Evolutionary conservation across 805 yeast species (phyloP), one percentile per base, ranked within the genome.

Genomic region (Starmerella gropengiesseri): DNA sequence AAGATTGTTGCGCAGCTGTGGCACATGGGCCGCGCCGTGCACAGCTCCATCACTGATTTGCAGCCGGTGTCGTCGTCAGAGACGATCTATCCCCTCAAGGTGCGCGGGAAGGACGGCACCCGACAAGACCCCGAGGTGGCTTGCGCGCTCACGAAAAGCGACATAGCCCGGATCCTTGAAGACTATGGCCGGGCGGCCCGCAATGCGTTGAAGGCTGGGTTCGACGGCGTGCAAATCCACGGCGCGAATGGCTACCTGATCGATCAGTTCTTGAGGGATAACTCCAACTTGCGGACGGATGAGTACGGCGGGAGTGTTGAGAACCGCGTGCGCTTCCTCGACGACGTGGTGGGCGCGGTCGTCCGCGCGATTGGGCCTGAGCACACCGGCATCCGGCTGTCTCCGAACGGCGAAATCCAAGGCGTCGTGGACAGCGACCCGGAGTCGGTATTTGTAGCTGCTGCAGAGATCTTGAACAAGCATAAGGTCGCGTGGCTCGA

Each of bases 291-390:
- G 43, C 63, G 82, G 54, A 71, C 72, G 1, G 83, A 77, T 53
- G 63, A 70, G 49, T 77, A 75, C 50, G 82, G 82, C 39, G 81
- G 81, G n/a, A 59, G 69, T 1, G 60, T 75, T 38, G 78, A 73
- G 52, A 74, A 75, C 56, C 67, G 82, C 48, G 62, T 63, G 12
- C 58, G 77, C 40, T 65, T 78, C 41, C 45, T 68, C 12, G 54
- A 69, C 18, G 78, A 77, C 50, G 64, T 75, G 14, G 61, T 76
- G 14, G 78, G 73, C 50, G 70, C 70, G 3, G 51, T 74, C 25
- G 61, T 62, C 21, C 70, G 60, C 5, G 74, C 71, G 2, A 58
- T 77, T 48, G 84, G 84, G 35, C 66, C 71, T 16, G 65, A 65
- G 2, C 67, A 60, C 39, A 59, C 68, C 33, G 77, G 69, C 32